Percentiles rank a stretch among this genome's conserved stretches.
phyloP scores from a whole-genome alignment of 148 eudicot species.

The Suaeda aralocaspica region DNA sequence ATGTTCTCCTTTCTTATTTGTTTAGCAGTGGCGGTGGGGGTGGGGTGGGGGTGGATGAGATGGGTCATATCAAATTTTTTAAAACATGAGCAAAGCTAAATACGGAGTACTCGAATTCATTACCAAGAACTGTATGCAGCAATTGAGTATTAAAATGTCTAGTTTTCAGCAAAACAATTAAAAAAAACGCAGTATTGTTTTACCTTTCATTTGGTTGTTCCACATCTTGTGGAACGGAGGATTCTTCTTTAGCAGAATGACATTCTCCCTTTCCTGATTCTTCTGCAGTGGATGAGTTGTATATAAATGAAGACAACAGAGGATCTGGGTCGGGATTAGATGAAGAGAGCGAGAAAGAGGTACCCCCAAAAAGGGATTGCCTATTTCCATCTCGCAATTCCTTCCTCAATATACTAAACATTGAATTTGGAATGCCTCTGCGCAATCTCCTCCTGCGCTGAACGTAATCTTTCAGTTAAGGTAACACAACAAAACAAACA shows the following conservation, averaged over 20 bases:
- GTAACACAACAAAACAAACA: constrained; percentile 22
- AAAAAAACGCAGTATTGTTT: background rate
- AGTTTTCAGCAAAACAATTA: background rate
- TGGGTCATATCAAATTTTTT: too few species aligned
- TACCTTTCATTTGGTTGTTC: constrained; percentile 51
- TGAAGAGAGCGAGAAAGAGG: constrained; percentile 42
- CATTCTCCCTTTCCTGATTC: constrained; percentile 39
- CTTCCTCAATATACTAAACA: constrained; percentile 54
- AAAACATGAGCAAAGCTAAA: background rate
- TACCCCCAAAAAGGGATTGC: constrained; percentile 65
- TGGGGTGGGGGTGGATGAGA: background rate
- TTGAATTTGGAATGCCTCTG: constrained; percentile 50
- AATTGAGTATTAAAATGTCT: background rate
- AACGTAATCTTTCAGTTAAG: constrained; percentile 65
- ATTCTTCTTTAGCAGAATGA: constrained; percentile 34
- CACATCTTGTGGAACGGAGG: constrained; percentile 31
- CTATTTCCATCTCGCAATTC: constrained; percentile 70
- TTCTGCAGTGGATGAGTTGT: constrained; percentile 44
- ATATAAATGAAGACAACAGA: constrained; percentile 71
- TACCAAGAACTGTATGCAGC: background rate
- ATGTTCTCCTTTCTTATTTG: too few species aligned
- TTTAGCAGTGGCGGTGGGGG: too few species aligned
- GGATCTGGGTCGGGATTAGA: constrained; percentile 74
- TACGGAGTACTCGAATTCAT: background rate
- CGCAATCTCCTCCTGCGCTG: constrained; percentile 82